Evolutionary conservation across 2,329 filamentous ascomycete genomes (phyloP).

Genomic region (Aulographum hederae): DNA sequence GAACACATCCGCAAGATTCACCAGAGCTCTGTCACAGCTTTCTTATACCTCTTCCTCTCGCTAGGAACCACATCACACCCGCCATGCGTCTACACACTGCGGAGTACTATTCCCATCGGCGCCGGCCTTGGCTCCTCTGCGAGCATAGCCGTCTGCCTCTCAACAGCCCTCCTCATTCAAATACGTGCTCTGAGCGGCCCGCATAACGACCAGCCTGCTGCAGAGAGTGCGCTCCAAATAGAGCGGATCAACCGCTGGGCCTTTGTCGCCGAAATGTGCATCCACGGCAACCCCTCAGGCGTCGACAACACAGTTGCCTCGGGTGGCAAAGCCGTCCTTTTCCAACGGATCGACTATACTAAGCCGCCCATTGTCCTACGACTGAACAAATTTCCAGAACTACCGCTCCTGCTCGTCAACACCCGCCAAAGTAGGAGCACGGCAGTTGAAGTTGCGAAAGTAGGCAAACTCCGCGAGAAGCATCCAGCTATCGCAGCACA

Average conservation of each 20-base stretch:
- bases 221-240: conserved; percentile 77
- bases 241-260: conserved; percentile 97
- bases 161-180: conserved; percentile 69
- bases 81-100: conserved; percentile 73
- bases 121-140: conserved; percentile 85
- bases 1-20: conserved; percentile 70
- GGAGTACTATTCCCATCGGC: conserved; percentile 84
- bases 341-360: conserved; percentile 60
- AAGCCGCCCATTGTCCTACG: conserved; percentile 61
- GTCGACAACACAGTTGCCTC: conserved; percentile 94
- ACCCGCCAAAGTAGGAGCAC: conserved; percentile 81
- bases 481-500: conserved; percentile 63
- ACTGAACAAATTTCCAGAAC: conserved; percentile 74
- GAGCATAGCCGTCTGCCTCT: conserved; percentile 81
- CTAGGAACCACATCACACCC: conserved; percentile 64
- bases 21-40: conserved; percentile 61
- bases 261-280: conserved; percentile 91
- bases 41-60: conserved; percentile 85
- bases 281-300: conserved; percentile 90
- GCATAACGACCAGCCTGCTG: conserved; percentile 73
- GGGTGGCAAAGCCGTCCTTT: conserved; percentile 86
- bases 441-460: conserved; percentile 69
- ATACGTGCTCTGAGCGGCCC: conserved; percentile 76
- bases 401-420: conserved; percentile 78
- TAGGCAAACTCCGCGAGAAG: conserved; percentile 48